These are phyloP conservation scores for Talaromyces sp. DNA, from an alignment of 2,329 filamentous ascomycete genomes.

Conservation along the genomic window DNA sequence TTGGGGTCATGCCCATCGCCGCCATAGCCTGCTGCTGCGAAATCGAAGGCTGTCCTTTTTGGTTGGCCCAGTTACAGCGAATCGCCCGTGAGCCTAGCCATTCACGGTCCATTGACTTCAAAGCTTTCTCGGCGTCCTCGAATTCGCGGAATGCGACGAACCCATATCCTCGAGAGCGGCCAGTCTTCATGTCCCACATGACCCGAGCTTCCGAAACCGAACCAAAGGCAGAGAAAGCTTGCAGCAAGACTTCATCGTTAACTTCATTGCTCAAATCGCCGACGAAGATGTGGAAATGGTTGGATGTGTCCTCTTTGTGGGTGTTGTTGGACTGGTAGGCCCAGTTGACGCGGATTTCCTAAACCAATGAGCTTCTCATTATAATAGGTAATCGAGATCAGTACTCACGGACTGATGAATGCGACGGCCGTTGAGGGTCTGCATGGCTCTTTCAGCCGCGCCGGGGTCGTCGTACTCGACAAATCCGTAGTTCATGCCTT, in stretches of 20 bases:
- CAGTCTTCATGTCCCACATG: conserved; percentile 99
- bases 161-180: conserved; percentile 92
- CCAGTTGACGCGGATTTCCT: conserved; percentile 99
- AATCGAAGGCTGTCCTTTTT: conserved; percentile 99
- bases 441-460: conserved; percentile 94
- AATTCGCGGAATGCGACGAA: conserved; percentile 97
- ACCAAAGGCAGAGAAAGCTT: conserved; percentile 95
- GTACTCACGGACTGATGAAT: conserved; percentile 86
- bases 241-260: conserved; percentile 89
- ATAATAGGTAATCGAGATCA: not conserved
- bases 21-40: conserved; percentile 96
- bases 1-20: conserved; percentile 96
- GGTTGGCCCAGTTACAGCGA: conserved; percentile 99
- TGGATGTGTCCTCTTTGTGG: conserved; percentile 95
- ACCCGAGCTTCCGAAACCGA: conserved; percentile 95
- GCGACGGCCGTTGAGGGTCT: conserved; percentile 89
- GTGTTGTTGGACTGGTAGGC: conserved; percentile 94
- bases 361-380: conserved; percentile 25
- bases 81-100: conserved; percentile 98
- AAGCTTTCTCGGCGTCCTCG: conserved; percentile 86
- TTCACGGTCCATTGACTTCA: conserved; percentile 98
- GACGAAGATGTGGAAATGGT: conserved; percentile 98
- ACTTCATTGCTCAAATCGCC: conserved; percentile 98
- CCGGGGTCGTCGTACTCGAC: conserved; percentile 98
- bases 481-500: conserved; percentile 98